Evolutionary conservation across 2,329 filamentous ascomycete genomes (phyloP).

Genomic region (Xylariales sp.): DNA sequence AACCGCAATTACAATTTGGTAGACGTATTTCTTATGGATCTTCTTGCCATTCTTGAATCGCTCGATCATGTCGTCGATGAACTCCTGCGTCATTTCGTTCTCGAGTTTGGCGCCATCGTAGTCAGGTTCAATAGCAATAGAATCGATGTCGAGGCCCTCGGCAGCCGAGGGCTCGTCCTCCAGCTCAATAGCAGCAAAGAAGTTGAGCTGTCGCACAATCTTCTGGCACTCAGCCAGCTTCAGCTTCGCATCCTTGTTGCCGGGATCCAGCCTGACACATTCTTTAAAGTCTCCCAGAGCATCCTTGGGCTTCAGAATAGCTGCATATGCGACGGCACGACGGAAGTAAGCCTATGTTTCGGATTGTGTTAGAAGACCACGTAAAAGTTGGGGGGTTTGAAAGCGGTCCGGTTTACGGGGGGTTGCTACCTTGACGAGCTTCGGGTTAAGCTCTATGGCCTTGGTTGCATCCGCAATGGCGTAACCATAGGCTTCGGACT

Average conservation of each 20-base stretch:
- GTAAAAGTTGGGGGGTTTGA: too few species aligned
- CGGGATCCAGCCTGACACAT: conserved; percentile 81
- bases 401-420: too few species aligned
- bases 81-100: conserved; percentile 88
- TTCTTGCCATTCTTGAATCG: conserved; percentile 96
- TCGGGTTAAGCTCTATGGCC: conserved; percentile 83
- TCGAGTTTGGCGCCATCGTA: conserved; percentile 83
- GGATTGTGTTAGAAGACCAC: too few species aligned
- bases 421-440: conserved; percentile 85
- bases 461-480: conserved; percentile 87
- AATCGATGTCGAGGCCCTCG: conserved; percentile 82
- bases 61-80: conserved; percentile 95
- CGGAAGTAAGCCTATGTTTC: conserved; percentile 81
- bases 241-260: conserved; percentile 84
- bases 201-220: conserved; percentile 85
- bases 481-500: conserved; percentile 91
- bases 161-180: conserved; percentile 88
- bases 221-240: conserved; percentile 93
- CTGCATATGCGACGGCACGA: conserved; percentile 84
- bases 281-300: conserved; percentile 90
- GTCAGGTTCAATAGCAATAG: conserved; percentile 73
- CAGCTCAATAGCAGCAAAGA: conserved; percentile 92
- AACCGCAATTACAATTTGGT: conserved; percentile 88
- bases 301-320: conserved; percentile 83
- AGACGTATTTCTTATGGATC: conserved; percentile 93